phyloP scores from a whole-genome alignment of 306 rosid species.

The Fagus crenata region DNA sequence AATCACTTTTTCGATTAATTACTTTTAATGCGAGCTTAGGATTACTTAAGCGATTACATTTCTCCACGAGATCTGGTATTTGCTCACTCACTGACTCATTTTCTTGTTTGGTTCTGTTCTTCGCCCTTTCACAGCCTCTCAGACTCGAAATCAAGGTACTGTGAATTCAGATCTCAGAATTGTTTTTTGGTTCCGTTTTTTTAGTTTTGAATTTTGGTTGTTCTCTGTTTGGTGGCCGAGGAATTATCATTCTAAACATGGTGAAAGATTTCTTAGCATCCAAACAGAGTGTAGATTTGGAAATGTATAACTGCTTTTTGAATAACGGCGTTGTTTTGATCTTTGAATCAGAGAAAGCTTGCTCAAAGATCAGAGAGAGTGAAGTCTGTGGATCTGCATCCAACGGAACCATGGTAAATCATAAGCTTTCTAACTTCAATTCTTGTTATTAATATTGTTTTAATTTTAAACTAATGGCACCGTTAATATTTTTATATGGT shows the following conservation, averaged over 20 bases:
- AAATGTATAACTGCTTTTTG: slow-evolving; percentile 20
- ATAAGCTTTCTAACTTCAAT: not conserved
- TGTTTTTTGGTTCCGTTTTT: slow-evolving; percentile 1
- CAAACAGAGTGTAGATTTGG: slow-evolving; percentile 5
- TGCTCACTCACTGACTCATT: slow-evolving; percentile 43
- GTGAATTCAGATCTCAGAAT: slow-evolving; percentile 8
- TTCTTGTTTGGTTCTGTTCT: slow-evolving; percentile 31
- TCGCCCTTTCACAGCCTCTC: slow-evolving; percentile 81
- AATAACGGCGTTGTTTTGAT: slow-evolving; percentile 17
- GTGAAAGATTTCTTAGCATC: slow-evolving; percentile 22
- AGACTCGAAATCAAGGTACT: slow-evolving; percentile 98
- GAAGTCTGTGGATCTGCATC: slow-evolving; percentile 99
- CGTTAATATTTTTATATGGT: not conserved
- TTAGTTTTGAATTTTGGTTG: slow-evolving; percentile 22
- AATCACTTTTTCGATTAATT: not conserved
- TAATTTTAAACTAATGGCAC: not conserved
- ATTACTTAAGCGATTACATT: slow-evolving; percentile 30
- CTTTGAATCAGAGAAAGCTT: slow-evolving; percentile 53
- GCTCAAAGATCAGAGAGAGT: slow-evolving; percentile 75
- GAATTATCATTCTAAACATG: not conserved
- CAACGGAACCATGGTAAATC: slow-evolving; percentile 97
- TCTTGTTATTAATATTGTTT: slow-evolving; percentile 2
- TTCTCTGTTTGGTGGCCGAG: not conserved
- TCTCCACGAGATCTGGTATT: slow-evolving; percentile 46
- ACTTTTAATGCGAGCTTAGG: slow-evolving; percentile 16